A percentile compares a stretch with the other conserved stretches of the same genome.
Conservation (phyloP, 495 filamentous ascomycete species). For the Amphirosellinia nigrospora region DNA sequence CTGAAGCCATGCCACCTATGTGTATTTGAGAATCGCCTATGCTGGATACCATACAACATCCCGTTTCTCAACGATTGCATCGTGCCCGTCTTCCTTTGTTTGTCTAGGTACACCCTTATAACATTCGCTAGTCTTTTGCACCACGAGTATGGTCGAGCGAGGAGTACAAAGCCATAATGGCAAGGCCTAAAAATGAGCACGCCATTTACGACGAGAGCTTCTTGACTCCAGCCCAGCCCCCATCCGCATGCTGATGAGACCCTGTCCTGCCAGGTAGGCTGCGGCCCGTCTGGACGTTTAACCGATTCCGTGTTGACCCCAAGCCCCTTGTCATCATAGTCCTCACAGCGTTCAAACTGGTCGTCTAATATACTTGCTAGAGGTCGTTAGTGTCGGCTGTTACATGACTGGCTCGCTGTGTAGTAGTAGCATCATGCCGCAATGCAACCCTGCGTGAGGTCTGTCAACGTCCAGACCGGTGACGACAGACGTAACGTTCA, state of each 20-base stretch:
- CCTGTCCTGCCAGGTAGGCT: not conserved
- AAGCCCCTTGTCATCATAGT: slow-evolving; percentile 11
- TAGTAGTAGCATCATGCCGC: slow-evolving; percentile 36
- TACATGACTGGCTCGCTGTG: slow-evolving; percentile 28
- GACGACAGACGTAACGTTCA: slow-evolving; percentile 19
- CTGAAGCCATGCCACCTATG: not conserved
- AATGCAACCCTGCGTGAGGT: slow-evolving; percentile 4
- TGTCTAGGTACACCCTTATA: not conserved
- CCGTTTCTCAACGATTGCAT: too few relatives aligned
- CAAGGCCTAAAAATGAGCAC: not conserved
- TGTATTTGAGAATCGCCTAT: not conserved
- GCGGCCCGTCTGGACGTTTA: slow-evolving; percentile 12
- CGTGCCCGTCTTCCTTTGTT: not conserved
- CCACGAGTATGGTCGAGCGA: not conserved
- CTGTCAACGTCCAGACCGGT: not conserved
- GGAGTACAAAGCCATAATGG: not conserved
- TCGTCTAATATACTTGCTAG: slow-evolving; percentile 7
- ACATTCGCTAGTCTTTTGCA: not conserved
- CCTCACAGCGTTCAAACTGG: not conserved
- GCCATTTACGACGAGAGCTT: not conserved
- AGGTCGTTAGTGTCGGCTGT: slow-evolving; percentile 27
- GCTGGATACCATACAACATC: not conserved
- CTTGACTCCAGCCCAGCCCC: not conserved
- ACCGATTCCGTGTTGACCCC: slow-evolving; percentile 14
- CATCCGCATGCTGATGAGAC: slow-evolving; percentile 8